phyloP scores from a whole-genome alignment of 164 flowering plant species.

The Saururus chinensis region DNA sequence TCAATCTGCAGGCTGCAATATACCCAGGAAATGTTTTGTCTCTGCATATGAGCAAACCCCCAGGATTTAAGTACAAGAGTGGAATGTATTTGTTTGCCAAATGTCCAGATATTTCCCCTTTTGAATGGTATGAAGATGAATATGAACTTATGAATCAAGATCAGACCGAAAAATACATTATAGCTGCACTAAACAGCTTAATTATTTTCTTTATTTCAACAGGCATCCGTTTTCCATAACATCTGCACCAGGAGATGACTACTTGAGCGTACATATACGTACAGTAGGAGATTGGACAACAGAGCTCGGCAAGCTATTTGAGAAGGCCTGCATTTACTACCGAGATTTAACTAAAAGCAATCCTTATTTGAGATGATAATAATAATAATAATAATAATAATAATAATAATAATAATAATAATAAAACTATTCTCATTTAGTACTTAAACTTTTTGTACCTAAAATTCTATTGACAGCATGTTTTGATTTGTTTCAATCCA shows the following conservation, averaged over 20 bases:
- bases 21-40: slow-evolving; percentile 86
- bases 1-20: slow-evolving; percentile 51
- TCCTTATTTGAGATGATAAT: background rate
- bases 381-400: too few relatives aligned
- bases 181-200: background rate
- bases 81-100: slow-evolving; percentile 95
- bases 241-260: slow-evolving; percentile 90
- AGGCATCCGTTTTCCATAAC: slow-evolving; percentile 99
- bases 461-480: too few relatives aligned
- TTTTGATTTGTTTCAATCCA: slow-evolving; percentile 14
- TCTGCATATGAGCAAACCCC: slow-evolving; percentile 73
- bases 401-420: too few relatives aligned
- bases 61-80: slow-evolving; percentile 79
- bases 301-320: slow-evolving; percentile 48
- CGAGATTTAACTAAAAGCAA: background rate
- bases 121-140: slow-evolving; percentile 58
- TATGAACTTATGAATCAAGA: background rate
- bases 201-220: slow-evolving; percentile 1
- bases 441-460: background rate
- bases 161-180: background rate
- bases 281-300: slow-evolving; percentile 89
- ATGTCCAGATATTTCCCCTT: slow-evolving; percentile 67
- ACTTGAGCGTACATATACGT: slow-evolving; percentile 78
- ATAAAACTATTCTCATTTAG: too few relatives aligned
- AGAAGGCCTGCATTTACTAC: slow-evolving; percentile 29